A percentile compares a stretch with the other conserved stretches of the same genome.
Conservation (phyloP, 345 rosid genomes). For the Populus tremula region DNA sequence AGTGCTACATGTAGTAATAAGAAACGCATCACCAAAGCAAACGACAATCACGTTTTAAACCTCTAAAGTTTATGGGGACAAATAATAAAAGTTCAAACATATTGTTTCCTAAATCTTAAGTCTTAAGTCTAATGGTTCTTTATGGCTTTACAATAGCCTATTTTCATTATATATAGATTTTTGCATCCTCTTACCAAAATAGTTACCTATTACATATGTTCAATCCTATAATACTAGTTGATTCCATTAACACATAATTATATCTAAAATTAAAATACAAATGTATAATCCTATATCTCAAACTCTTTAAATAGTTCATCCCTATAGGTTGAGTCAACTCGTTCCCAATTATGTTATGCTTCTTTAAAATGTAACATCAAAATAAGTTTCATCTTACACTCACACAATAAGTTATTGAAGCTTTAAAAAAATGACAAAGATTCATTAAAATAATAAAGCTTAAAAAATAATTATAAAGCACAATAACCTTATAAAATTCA, state of each 20-base stretch:
- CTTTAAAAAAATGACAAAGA: background rate
- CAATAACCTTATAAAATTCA: too few relatives aligned
- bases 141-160: too few relatives aligned
- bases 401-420: background rate
- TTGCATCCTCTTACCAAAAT: too few relatives aligned
- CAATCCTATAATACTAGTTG: too few relatives aligned
- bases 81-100: too few relatives aligned
- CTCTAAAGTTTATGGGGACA: background rate
- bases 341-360: accelerated
- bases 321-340: background rate
- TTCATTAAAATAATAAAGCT: background rate
- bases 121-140: too few relatives aligned
- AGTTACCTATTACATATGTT: too few relatives aligned
- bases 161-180: too few relatives aligned
- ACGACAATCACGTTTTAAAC: background rate
- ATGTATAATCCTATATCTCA: accelerated
- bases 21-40: background rate
- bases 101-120: too few relatives aligned
- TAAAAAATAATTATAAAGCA: too few relatives aligned
- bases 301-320: background rate
- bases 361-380: background rate
- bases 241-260: too few relatives aligned
- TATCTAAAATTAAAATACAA: background rate
- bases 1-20: background rate
- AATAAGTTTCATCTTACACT: accelerated